Evolutionary conservation across 2,329 filamentous ascomycete species (phyloP).

Genomic region (Davidsoniella virescens): DNA sequence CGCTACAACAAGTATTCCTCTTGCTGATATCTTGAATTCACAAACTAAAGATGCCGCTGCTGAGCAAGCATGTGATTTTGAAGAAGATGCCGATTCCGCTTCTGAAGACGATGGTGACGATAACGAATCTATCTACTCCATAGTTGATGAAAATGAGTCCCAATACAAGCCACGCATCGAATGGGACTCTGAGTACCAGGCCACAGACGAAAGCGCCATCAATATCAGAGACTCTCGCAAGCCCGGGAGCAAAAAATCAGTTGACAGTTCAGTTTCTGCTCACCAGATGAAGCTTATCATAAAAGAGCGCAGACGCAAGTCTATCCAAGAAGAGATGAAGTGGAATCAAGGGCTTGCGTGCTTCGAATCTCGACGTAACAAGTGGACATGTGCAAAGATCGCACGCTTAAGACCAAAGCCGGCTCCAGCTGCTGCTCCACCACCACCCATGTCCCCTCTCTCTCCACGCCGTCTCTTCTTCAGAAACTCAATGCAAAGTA

Average conservation of each 20-base stretch:
- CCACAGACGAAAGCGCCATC: neutral
- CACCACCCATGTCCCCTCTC: slow-evolving; percentile 27
- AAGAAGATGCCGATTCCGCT: slow-evolving; percentile 4
- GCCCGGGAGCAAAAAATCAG: neutral
- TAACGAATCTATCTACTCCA: slow-evolving; percentile 38
- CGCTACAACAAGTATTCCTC: slow-evolving; percentile 1
- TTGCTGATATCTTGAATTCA: slow-evolving; percentile 6
- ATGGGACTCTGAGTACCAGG: slow-evolving; percentile 29
- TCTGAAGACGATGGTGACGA: slow-evolving; percentile 21
- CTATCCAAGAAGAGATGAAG: slow-evolving; percentile 44
- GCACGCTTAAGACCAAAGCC: slow-evolving; percentile 35
- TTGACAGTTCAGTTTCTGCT: neutral
- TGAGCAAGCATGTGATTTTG: neutral
- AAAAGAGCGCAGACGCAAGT: slow-evolving; percentile 39
- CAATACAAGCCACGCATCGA: slow-evolving; percentile 34
- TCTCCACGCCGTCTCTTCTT: slow-evolving; percentile 35
- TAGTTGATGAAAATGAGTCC: slow-evolving; percentile 38
- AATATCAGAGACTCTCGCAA: neutral
- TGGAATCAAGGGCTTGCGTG: slow-evolving; percentile 76
- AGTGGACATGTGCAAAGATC: slow-evolving; percentile 66
- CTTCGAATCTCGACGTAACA: slow-evolving; percentile 61
- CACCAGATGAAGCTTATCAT: neutral
- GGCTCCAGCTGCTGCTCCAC: slow-evolving; percentile 19
- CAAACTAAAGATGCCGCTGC: neutral
- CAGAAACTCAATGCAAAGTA: slow-evolving; percentile 27